Evolutionary conservation across 2,329 filamentous ascomycete species (phyloP), one percentile per base, ranked within the genome.

Genomic region (Phaeosphaeria sp.): DNA sequence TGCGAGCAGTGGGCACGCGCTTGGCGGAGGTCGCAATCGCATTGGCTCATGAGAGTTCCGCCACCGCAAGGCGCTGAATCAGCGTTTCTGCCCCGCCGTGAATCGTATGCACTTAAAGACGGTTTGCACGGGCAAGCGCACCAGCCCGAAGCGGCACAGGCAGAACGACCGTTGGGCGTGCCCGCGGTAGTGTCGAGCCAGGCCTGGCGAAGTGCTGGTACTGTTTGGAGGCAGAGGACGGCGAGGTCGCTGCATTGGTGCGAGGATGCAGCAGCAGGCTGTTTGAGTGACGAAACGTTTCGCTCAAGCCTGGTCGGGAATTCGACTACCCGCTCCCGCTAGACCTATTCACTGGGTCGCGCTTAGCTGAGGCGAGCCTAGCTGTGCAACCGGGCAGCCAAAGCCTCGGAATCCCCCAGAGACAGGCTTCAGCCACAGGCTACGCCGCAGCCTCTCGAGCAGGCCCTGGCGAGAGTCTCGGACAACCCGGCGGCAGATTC

Each of bases 221-320:
- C n/a, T n/a, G n/a, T n/a, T 45, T 57, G 56, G 21, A 59, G 55
- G 59, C 61, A 36, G 30, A 36, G 63, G 57, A 68, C 66, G 68
- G 66, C 64, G 65, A 68, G 55, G 63, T 66, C 56, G 62, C 66
- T 65, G 57, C 40, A 64, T 65, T 63, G 54, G 61, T 67, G 57
- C 56, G 47, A 46, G 42, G 51, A 51, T 59, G 61, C 54, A 61
- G 59, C 42, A 47, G 33, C 51, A 51, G 24, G 57, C 55, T 55
- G 59, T 56, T 6, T 61, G 60, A 60, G 57, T 57, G 55, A 58
- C 56, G 63, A 62, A 52, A 44, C 52, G 51, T 43, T 43, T 43
- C 17, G 45, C 30, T 44, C 30, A 33, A 50, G 22, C 39, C 25
- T n/a, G 21, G 54, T 45, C 67, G 67, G 67, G 66, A 60, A 40